Conservation (phyloP, 306 rosid species). For the Amphicarpaea edgeworthii region DNA sequence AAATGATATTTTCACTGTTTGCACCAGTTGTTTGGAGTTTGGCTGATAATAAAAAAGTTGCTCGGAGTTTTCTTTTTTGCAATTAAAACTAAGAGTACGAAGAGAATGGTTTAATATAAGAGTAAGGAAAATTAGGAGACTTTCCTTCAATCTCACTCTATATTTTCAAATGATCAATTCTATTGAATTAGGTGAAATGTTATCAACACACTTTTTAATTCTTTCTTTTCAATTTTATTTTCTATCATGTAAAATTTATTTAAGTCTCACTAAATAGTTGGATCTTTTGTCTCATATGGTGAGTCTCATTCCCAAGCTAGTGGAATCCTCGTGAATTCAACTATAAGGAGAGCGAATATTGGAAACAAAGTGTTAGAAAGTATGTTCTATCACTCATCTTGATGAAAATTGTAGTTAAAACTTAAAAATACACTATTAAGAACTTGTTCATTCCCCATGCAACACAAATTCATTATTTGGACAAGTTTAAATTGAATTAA, state of each 20-base stretch:
- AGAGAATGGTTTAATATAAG: neutral
- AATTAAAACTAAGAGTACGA: neutral
- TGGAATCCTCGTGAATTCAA: neutral
- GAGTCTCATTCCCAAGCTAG: neutral
- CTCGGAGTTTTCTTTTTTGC: neutral
- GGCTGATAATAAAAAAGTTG: too few relatives aligned
- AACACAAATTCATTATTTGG: neutral
- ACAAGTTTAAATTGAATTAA: neutral
- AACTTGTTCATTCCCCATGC: conserved; percentile 1
- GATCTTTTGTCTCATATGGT: neutral
- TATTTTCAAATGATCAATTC: too few relatives aligned
- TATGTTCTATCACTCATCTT: neutral
- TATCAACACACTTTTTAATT: too few relatives aligned
- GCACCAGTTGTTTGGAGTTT: neutral
- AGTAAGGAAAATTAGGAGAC: neutral
- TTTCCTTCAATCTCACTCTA: too few relatives aligned
- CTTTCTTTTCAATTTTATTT: too few relatives aligned
- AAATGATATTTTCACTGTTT: neutral
- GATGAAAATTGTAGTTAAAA: neutral
- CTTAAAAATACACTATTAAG: neutral
- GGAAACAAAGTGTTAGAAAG: too few relatives aligned
- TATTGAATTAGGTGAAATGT: too few relatives aligned
- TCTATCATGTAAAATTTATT: too few relatives aligned
- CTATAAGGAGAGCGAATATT: neutral
- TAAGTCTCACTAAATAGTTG: neutral